These are phyloP conservation scores for Cardamine occulta DNA, from an alignment of 345 rosid genomes.

Conservation along the genomic window DNA sequence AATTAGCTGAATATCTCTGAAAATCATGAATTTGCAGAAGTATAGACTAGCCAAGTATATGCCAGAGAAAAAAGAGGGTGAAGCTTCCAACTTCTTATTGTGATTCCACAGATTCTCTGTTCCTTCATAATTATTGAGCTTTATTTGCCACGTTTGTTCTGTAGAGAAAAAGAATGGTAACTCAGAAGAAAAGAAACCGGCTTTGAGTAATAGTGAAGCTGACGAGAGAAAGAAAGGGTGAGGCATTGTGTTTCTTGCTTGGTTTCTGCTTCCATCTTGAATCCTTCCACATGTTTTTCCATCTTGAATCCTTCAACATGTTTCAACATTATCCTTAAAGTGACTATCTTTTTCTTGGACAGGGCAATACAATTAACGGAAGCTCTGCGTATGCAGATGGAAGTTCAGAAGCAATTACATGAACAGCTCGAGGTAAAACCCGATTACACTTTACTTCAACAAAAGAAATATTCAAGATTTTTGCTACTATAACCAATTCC, in stretches of 20 bases:
- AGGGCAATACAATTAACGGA: slow-evolving; percentile 65
- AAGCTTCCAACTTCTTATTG: slow-evolving; percentile 22
- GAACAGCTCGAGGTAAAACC: slow-evolving; percentile 79
- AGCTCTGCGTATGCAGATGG: slow-evolving; percentile 81
- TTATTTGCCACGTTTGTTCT: neutral
- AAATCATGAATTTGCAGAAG: slow-evolving; percentile 59
- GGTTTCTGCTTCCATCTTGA: slow-evolving; percentile 22
- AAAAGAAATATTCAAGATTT: neutral
- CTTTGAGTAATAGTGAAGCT: slow-evolving; percentile 52
- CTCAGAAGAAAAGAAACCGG: slow-evolving; percentile 66
- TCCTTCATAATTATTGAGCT: slow-evolving; percentile 2
- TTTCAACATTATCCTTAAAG: slow-evolving; percentile 16
- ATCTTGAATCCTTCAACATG: slow-evolving; percentile 17
- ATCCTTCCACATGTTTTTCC: slow-evolving; percentile 11
- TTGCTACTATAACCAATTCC: neutral
- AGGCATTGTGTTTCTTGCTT: slow-evolving; percentile 25
- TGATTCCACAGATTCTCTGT: slow-evolving; percentile 14
- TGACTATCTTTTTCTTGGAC: slow-evolving; percentile 11
- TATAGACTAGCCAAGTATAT: slow-evolving; percentile 89
- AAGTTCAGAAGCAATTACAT: slow-evolving; percentile 84
- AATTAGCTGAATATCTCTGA: slow-evolving; percentile 21
- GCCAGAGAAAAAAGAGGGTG: slow-evolving; percentile 93
- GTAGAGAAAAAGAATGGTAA: slow-evolving; percentile 57
- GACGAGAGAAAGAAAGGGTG: slow-evolving; percentile 68
- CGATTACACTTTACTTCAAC: neutral